Base-by-base conservation (phyloP, 306 rosid genomes). In the Macrotyloma uniflorum region DNA sequence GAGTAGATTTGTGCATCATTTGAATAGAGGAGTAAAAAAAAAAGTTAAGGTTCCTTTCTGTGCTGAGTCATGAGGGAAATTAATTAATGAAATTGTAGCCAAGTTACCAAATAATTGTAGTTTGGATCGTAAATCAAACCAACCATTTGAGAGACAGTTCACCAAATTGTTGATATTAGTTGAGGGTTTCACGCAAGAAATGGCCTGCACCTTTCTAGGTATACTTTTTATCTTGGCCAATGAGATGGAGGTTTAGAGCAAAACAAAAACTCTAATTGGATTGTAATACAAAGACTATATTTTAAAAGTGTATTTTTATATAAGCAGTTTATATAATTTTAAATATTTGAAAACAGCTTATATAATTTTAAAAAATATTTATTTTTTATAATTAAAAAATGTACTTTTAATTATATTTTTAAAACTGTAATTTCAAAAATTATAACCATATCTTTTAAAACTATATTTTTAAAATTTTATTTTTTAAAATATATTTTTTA, bases 61-160 rank as follows among this genome's bases (percentile, higher is more conserved):
- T 70, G 78, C 83, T 47, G 78, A 79, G 72, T 79, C 72, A 61
- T 70, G 51, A 58, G 26, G 45, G 22, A 46, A 61, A 46, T 59
- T 59, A 78, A 55, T 20, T 78, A 47, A 70, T 70, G 55, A 47
- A 59, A 64, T 43, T 69, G 40, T 15, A 68, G 2, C 19, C 5
- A 18, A 78, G 59, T 23, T 47, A 70, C 32, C 14, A 59, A 78
- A 58, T 79, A 46, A 79, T 54, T 30, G 40, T 6, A 47, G 22
- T 26, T 42, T 69, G 47, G 46, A 54, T 14, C 5, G 20, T 18
- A 64, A 53, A 77, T 6, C 67, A 42, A 58, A 77, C 42, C 40
- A 61, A 75, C 59, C 18, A 43, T 19, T 10, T 74, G 18, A 65
- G 43, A 36, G 74, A 66, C 43, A 19, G 45, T 77, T 77, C 81